Evolutionary conservation across 352 stramenopile species (phyloP).

Genomic region (Phytophthora citricola): DNA sequence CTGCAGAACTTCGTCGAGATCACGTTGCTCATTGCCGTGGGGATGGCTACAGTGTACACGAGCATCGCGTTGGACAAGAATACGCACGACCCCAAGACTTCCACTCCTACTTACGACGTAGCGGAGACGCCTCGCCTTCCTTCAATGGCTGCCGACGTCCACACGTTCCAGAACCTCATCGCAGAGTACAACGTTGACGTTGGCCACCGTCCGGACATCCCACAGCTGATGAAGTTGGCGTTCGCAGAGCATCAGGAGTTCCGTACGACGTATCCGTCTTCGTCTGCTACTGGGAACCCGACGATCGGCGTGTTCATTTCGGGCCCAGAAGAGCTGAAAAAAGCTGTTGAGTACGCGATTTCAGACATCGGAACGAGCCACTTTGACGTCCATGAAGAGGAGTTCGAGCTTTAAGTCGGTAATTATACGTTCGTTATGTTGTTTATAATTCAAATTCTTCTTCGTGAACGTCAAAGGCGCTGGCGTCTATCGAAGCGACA

Average conservation of each 20-base stretch:
- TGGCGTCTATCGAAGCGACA: conserved; percentile 10
- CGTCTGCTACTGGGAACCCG: conserved; percentile 8
- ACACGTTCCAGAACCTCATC: conserved; percentile 32
- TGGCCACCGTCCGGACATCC: conserved; percentile 35
- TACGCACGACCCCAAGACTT: neutral
- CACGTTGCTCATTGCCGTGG: conserved; percentile 21
- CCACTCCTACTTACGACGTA: conserved; percentile 1
- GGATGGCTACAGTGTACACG: conserved; percentile 13
- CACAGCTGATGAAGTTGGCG: conserved; percentile 35
- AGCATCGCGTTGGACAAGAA: conserved; percentile 18
- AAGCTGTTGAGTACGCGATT: conserved; percentile 23
- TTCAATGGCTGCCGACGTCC: conserved; percentile 14
- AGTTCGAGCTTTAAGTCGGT: conserved; percentile 36
- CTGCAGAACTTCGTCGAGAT: conserved; percentile 55
- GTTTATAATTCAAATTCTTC: conserved; percentile 41
- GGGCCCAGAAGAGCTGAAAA: conserved; percentile 42
- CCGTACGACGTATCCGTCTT: neutral
- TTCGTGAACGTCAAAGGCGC: conserved; percentile 36
- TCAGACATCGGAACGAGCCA: conserved; percentile 19
- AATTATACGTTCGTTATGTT: neutral
- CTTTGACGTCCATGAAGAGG: conserved; percentile 40
- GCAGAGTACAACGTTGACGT: conserved; percentile 35
- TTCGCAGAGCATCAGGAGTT: conserved; percentile 21
- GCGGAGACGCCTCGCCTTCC: conserved; percentile 17
- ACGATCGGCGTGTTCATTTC: conserved; percentile 54